Base-by-base conservation (phyloP, 2,329 filamentous ascomycete species). In the Volutella citrinella region DNA sequence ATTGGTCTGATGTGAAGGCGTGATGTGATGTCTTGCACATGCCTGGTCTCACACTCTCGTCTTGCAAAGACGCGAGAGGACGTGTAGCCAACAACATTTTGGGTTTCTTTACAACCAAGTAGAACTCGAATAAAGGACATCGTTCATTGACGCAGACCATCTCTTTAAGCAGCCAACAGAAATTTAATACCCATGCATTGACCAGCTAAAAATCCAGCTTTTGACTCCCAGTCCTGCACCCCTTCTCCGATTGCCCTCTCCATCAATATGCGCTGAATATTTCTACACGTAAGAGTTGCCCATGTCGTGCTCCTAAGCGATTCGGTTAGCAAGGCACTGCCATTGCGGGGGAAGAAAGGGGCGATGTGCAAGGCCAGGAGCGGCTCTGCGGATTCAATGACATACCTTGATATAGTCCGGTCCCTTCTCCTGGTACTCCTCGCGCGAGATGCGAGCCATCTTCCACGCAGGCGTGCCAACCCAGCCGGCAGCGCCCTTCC, bases 401-500 rank as follows among this genome's bases (percentile, higher is more conserved):
- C 72, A 43, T 52, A 78, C 89, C 79, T 95, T 95, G 59, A 97
- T 76, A 68, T 97, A 97, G 51, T 97, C 91, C 15, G 80, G 73
- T 2, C 93, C 93, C 70, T 95, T 96, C 70, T 98, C 93, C 50
- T 78, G 61, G 64, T 88, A 98, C 63, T 97, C 93, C 47, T 84
- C 83, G 51, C 76, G 80, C 3, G 82, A 85, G 25, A 98, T 76
- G 42, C 80, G 83, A 5, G 80, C 79, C 21, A 67, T 63, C 57
- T 73, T 78, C 64, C 81, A 81, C 14, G 72, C 71, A 19, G 69
- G 57, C 2, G 73, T 71, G 10, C 76, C 71, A 13, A 83, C 85
- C 91, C 93, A 98, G 42, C 78, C 73, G 10, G 93, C 91, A 2
- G 93, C 93, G 7, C 93, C 93, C 61, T 76, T 87, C 93, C 93